These are phyloP conservation scores for Rhodotorula sp. DNA, from an alignment of 1,284 basidiomycete species.

Conservation along the genomic window DNA sequence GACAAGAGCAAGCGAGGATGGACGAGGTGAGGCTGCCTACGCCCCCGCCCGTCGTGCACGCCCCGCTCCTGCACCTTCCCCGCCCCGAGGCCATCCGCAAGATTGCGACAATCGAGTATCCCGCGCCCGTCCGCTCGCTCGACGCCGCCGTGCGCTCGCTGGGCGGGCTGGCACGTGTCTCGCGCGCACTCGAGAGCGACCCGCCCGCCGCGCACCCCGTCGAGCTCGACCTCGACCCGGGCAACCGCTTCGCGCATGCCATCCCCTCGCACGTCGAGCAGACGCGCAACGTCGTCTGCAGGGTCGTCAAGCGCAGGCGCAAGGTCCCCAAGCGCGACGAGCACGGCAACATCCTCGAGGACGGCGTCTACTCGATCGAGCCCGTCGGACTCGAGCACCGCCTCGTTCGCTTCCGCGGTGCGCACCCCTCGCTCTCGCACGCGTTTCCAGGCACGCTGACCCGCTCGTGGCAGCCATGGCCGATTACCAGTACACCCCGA, in stretches of 20 bases:
- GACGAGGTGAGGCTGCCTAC: constrained; percentile 12
- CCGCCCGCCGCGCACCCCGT: not conserved
- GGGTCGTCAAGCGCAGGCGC: constrained; percentile 67
- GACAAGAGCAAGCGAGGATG: not conserved
- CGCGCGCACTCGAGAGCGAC: constrained; percentile 63
- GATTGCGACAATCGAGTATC: constrained; percentile 81
- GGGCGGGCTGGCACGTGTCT: constrained; percentile 68
- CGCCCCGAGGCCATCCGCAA: not conserved
- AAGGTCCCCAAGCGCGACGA: constrained; percentile 44
- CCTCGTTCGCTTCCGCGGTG: constrained; percentile 86
- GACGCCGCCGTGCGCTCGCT: constrained; percentile 65
- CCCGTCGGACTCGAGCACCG: constrained; percentile 73
- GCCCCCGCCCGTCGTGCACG: constrained; percentile 8
- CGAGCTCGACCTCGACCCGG: constrained; percentile 71
- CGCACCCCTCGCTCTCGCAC: constrained; percentile 47
- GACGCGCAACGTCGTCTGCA: constrained; percentile 72
- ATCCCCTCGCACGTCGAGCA: constrained; percentile 72
- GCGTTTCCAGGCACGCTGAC: not conserved
- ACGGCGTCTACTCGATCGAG: constrained; percentile 76
- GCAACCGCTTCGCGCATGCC: constrained; percentile 75
- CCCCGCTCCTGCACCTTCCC: not conserved
- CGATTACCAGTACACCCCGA: constrained; percentile 82
- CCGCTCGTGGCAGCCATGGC: constrained; percentile 68
- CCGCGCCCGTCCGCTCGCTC: constrained; percentile 75
- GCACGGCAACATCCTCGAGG: constrained; percentile 50